Percentiles rank a stretch among this genome's conserved stretches.
Conservation (phyloP, 1,284 basidiomycete species). For the Pseudozyma sp. region DNA sequence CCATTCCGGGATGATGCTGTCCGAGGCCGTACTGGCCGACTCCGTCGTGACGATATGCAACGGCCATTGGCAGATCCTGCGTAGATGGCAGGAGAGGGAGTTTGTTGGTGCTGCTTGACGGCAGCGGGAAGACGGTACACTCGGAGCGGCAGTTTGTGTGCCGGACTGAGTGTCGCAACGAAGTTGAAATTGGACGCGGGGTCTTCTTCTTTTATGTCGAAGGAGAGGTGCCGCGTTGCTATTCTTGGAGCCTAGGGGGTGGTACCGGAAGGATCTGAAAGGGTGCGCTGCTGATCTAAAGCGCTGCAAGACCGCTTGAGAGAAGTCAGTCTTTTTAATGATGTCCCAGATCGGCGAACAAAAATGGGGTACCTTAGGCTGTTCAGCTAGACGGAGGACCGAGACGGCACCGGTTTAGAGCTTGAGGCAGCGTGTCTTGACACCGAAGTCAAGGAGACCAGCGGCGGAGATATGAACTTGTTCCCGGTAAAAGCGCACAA, state of each 20-base stretch:
- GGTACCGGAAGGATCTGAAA: neutral
- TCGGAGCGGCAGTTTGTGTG: neutral
- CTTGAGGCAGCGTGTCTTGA: constrained; percentile 1
- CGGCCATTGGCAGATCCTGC: constrained; percentile 48
- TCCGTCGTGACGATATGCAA: constrained; percentile 45
- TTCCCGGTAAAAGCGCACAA: constrained; percentile 14
- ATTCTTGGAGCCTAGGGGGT: constrained; percentile 1
- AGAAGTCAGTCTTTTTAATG: constrained; percentile 11
- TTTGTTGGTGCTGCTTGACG: constrained; percentile 1
- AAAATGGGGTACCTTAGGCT: constrained; percentile 2
- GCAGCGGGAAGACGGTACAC: constrained; percentile 1
- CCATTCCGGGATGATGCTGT: constrained; percentile 30
- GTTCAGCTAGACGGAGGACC: constrained; percentile 10
- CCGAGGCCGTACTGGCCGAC: constrained; percentile 47
- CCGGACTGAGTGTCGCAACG: constrained; percentile 1
- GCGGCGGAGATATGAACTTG: constrained; percentile 28
- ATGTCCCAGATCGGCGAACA: constrained; percentile 6
- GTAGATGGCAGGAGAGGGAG: constrained; percentile 13
- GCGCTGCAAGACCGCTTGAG: constrained; percentile 1
- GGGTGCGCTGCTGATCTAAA: constrained; percentile 4
- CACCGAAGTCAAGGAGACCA: constrained; percentile 9
- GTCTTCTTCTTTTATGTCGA: too few species aligned
- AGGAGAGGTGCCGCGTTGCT: neutral
- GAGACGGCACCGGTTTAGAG: constrained; percentile 14
- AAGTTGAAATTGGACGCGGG: neutral